A percentile compares a stretch with the other conserved stretches of the same genome.
These are phyloP conservation scores for Sisymbrium altissimum DNA, from an alignment of 345 rosid species.

Conservation along the genomic window DNA sequence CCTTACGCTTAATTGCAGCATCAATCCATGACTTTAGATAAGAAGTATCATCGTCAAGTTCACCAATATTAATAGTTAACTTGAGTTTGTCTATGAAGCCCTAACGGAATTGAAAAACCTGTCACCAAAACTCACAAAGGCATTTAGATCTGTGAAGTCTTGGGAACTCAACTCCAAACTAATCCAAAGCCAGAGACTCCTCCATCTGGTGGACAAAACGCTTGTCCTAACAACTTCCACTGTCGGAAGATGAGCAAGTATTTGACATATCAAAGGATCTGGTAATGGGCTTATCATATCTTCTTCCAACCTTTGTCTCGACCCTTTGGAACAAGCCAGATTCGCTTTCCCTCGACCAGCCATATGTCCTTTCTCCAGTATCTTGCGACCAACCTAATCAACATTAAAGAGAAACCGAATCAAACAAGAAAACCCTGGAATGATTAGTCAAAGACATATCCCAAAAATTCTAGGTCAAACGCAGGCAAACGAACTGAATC, in stretches of 20 bases:
- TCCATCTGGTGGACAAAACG: neutral
- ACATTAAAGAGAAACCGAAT: too few relatives aligned
- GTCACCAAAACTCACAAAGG: conserved; percentile 1
- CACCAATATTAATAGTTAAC: neutral
- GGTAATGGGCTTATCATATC: neutral
- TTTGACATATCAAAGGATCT: neutral
- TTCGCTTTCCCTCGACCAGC: neutral
- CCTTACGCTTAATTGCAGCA: neutral
- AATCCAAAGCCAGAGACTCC: neutral
- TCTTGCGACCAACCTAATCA: too few relatives aligned
- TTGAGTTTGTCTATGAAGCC: neutral
- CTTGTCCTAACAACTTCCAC: neutral
- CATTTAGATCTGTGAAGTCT: neutral
- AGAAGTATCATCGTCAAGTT: neutral
- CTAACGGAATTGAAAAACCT: neutral
- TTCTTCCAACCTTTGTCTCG: neutral
- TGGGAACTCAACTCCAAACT: neutral
- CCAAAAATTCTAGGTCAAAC: too few relatives aligned
- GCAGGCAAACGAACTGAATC: too few relatives aligned
- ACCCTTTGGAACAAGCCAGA: neutral
- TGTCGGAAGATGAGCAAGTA: neutral
- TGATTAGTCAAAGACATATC: too few relatives aligned
- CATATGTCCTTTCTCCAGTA: neutral
- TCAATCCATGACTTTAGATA: neutral
- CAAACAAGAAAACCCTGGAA: too few relatives aligned